Base-by-base conservation (phyloP, 2,329 filamentous ascomycete genomes). In the Sclerotinia borealis region DNA sequence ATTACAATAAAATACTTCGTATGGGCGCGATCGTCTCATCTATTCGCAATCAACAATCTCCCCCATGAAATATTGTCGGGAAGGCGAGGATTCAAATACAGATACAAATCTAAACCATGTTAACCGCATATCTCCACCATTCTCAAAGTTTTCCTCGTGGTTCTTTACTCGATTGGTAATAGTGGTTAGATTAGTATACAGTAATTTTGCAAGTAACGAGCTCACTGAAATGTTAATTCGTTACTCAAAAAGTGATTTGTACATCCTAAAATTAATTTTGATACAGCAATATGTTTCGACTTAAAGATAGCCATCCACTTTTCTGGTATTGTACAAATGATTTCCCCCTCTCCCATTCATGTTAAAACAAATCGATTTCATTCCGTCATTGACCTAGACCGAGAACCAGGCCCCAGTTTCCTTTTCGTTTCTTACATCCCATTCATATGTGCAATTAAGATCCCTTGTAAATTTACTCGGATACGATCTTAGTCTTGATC, bases 401-500 rank as follows among this genome's bases (percentile, higher is more conserved):
- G n/a, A 56, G 6, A 56, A 34, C 19, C 39, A 31, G 27, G 9
- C n/a, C 39, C 13, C 22, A 9, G 29, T 25, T 19, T 54, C 6
- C 36, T 15, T 55, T 62, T 15, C 50, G 19, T 59, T 61, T 49
- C 52, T 43, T 39, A 47, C 25, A 31, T 48, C 27, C 17, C 25
- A 31, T 59, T 55, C 27, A 56, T 45, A 45, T 34, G 22, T 54
- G 27, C 59, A 45, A 54, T 13, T 19, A 13, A 19, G n/a, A 19
- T 56, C 19, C 11, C 13, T 45, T 43, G 54, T 13, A 15, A 11
- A 39, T 31, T 52, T 52, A 63, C 47, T 63, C 61, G 15, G 31
- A 37, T 29, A 65, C 60, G 49, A 66, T 54, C 51, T 63, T 63
- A 41, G 63, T 67, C 68, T 73, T 71, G 47, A 36, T 34, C 64